Conservation (phyloP, 108 stramenopile species). For the Schizochytrium sp. region DNA sequence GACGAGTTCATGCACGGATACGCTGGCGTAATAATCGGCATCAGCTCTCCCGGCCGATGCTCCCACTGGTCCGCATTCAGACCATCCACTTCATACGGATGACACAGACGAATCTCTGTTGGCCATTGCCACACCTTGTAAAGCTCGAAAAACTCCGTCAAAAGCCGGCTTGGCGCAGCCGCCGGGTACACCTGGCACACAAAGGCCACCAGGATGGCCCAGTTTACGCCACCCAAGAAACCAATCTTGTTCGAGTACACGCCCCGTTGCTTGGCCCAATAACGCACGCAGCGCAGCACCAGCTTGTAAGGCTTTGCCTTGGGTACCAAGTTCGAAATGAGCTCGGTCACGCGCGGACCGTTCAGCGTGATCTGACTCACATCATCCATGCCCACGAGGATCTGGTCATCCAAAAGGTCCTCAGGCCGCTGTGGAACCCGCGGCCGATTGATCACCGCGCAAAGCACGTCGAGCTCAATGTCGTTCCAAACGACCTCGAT, state of each 20-base stretch:
- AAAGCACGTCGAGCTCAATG: slow-evolving; percentile 89
- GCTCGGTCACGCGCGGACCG: slow-evolving; percentile 83
- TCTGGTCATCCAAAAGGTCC: slow-evolving; percentile 86
- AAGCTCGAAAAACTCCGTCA: slow-evolving; percentile 63
- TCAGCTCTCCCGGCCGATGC: slow-evolving; percentile 72
- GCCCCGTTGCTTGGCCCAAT: slow-evolving; percentile 78
- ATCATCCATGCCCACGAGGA: slow-evolving; percentile 81
- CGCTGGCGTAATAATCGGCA: slow-evolving; percentile 94
- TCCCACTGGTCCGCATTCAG: slow-evolving; percentile 25
- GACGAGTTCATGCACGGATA: slow-evolving; percentile 91
- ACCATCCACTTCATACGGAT: neutral
- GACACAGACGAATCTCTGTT: slow-evolving; percentile 44
- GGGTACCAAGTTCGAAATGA: slow-evolving; percentile 75
- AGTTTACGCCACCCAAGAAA: slow-evolving; percentile 90
- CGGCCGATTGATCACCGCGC: slow-evolving; percentile 70
- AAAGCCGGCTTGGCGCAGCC: slow-evolving; percentile 45
- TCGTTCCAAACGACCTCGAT: slow-evolving; percentile 95
- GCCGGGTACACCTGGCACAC: slow-evolving; percentile 81
- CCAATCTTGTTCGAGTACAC: slow-evolving; percentile 89
- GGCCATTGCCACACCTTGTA: slow-evolving; percentile 76
- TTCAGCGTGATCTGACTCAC: slow-evolving; percentile 73
- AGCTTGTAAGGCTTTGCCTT: slow-evolving; percentile 58
- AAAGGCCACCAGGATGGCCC: slow-evolving; percentile 78
- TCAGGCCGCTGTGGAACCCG: slow-evolving; percentile 51
- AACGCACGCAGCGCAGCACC: slow-evolving; percentile 68